A percentile compares a stretch with the other conserved stretches of the same genome.
phyloP scores from a whole-genome alignment of 2,329 filamentous ascomycete genomes.

The Pezicula neosporulosa region DNA sequence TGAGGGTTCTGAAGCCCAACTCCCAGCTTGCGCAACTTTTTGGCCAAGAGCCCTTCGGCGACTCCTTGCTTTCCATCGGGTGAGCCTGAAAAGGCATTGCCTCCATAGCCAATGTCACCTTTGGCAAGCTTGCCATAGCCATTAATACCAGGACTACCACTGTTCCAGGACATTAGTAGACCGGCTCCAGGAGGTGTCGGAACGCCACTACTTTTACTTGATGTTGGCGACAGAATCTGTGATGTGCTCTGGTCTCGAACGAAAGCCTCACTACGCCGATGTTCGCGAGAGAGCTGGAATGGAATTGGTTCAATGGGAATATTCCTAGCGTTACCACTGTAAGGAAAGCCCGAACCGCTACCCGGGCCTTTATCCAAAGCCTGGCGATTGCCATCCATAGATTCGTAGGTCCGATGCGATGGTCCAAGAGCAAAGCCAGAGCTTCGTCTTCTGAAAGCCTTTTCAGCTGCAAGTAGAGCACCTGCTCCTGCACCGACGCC shows the following conservation, averaged over 20 bases:
- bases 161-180: slow-evolving; percentile 20
- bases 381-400: slow-evolving; percentile 23
- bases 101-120: slow-evolving; percentile 61
- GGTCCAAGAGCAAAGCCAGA: slow-evolving; percentile 39
- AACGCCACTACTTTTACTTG: slow-evolving; percentile 22
- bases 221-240: slow-evolving; percentile 30
- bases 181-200: slow-evolving; percentile 30
- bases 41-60: slow-evolving; percentile 67
- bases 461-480: slow-evolving; percentile 54
- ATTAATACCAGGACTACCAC: slow-evolving; percentile 23
- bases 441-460: slow-evolving; percentile 55
- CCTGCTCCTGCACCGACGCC: slow-evolving; percentile 32
- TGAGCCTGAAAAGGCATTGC: slow-evolving; percentile 44
- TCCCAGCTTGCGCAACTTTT: slow-evolving; percentile 53
- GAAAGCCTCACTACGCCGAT: slow-evolving; percentile 5
- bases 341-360: slow-evolving; percentile 14
- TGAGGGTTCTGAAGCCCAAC: slow-evolving; percentile 14
- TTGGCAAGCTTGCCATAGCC: slow-evolving; percentile 66
- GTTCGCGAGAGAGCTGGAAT: slow-evolving; percentile 35
- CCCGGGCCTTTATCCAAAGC: slow-evolving; percentile 19
- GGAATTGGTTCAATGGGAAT: slow-evolving; percentile 47
- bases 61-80: slow-evolving; percentile 37
- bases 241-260: slow-evolving; percentile 14
- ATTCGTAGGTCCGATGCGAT: slow-evolving; percentile 21
- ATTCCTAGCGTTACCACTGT: slow-evolving; percentile 22